These are phyloP conservation scores for Stemphylium lycopersici DNA, from an alignment of 2,329 filamentous ascomycete genomes.

Conservation along the genomic window DNA sequence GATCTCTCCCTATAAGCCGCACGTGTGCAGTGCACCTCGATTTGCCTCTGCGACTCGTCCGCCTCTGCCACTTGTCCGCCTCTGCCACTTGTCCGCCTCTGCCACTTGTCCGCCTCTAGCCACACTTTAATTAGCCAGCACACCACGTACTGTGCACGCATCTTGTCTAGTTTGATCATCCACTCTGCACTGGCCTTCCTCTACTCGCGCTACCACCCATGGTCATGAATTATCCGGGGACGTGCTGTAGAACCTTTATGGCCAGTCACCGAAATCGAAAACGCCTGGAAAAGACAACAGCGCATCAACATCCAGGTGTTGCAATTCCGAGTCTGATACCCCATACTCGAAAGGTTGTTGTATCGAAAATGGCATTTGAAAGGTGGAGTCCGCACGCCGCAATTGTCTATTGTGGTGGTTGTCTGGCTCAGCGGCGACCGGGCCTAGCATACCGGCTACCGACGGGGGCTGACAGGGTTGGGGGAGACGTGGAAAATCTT, in stretches of 20 bases:
- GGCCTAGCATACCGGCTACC: conserved; percentile 12
- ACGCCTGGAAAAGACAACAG: conserved; percentile 22
- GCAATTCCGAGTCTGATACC: neutral
- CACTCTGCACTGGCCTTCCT: too few species aligned
- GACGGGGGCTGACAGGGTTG: conserved; percentile 4
- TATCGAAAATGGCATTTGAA: conserved; percentile 20
- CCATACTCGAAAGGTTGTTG: conserved; percentile 15
- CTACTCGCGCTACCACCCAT: too few species aligned
- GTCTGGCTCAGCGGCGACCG: neutral
- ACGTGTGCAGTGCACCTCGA: too few species aligned
- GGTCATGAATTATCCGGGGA: too few species aligned
- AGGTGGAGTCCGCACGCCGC: conserved; percentile 5
- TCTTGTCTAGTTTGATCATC: too few species aligned
- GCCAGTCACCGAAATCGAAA: conserved; percentile 17
- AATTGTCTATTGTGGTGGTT: neutral
- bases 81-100: too few species aligned
- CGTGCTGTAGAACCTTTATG: neutral
- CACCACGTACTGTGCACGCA: too few species aligned
- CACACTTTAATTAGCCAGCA: too few species aligned
- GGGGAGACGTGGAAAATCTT: conserved; percentile 19
- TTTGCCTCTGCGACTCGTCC: too few species aligned
- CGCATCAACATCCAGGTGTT: conserved; percentile 11
- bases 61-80: too few species aligned
- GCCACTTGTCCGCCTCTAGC: too few species aligned
- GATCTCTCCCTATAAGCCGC: too few species aligned